Evolutionary conservation across 805 yeast species (phyloP), one percentile per base, ranked within the genome.

Genomic region (Tetrapisispora taiwanensis): DNA sequence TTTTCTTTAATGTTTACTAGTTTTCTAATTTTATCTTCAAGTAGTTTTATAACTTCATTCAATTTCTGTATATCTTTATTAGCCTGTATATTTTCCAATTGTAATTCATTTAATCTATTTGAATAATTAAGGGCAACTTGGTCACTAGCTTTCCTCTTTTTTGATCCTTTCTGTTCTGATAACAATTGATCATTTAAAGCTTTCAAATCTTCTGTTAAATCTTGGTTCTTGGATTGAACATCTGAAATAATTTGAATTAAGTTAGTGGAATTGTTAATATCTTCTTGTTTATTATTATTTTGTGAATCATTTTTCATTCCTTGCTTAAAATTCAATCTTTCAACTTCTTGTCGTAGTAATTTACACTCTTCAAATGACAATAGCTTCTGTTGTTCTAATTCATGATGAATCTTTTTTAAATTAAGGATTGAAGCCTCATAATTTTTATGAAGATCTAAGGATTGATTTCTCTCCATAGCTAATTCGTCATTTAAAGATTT

Each of bases 361-460:
- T 70, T 75, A 26, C 79, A 71, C 54, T 83, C 89, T 48, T 75
- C 76, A 20, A 65, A 53, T n/a, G 79, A 73, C 36, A 81, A 62
- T 3, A 65, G 54, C 42, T 70, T 70, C 46, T 78, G 80, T 43
- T 74, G 72, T 40, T 76, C 75, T 6, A 75, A 56, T 44, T 79
- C 73, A 61, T 47, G 59, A 41, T 66, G 67, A 6, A 68, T 44
- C 44, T 56, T 65, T 19, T 58, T 55, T 32, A 63, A 40, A 43
- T 62, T 63, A 34, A 44, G 52, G 48, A 54, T 60, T 47, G 46
- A 60, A 30, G 33, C 45, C 39, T 49, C 62, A 40, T 47, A 63
- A 20, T 39, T 52, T n/a, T 50, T 53, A 33, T 53, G 53, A 22
- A 63, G 45, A 24, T 62, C 63, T 20, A 51, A 43, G 28, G 57